Conservation (phyloP, 2,329 filamentous ascomycete genomes). For the Fusarium euwallaceae region DNA sequence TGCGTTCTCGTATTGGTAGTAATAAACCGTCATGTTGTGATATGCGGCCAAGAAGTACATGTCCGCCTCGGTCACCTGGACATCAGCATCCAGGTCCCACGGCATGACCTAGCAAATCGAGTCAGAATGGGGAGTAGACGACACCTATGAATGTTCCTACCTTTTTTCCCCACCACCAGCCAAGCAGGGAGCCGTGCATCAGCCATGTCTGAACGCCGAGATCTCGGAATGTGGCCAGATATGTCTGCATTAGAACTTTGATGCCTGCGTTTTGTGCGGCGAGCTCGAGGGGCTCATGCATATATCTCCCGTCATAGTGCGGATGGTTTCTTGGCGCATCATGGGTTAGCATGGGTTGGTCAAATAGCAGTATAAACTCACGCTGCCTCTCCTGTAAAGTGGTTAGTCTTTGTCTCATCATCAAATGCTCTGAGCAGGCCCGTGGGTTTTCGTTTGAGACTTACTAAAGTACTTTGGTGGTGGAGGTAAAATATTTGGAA, state of each 20-base stretch:
- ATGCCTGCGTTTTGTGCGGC: constrained; percentile 72
- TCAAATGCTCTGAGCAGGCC: background rate
- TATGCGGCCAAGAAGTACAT: constrained; percentile 75
- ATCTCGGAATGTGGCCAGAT: constrained; percentile 75
- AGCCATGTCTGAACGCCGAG: constrained; percentile 84
- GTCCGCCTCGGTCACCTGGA: constrained; percentile 77
- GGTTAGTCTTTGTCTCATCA: constrained; percentile 9
- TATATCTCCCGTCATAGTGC: constrained; percentile 58
- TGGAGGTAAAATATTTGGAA: constrained; percentile 4
- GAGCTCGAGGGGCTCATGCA: constrained; percentile 58
- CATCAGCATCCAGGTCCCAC: constrained; percentile 84
- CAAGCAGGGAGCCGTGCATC: constrained; percentile 85
- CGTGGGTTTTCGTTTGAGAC: background rate
- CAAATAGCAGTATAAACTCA: constrained; percentile 20
- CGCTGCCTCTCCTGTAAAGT: constrained; percentile 37
- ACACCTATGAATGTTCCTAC: constrained; percentile 42
- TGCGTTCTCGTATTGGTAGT: constrained; percentile 56
- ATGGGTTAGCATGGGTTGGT: constrained; percentile 22
- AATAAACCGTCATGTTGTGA: constrained; percentile 71
- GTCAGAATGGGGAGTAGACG: constrained; percentile 8
- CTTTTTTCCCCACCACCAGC: constrained; percentile 86
- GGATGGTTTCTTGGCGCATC: constrained; percentile 32
- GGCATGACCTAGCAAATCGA: constrained; percentile 70
- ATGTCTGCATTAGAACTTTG: constrained; percentile 77
- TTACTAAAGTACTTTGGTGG: constrained; percentile 37